A percentile compares a stretch with the other conserved stretches of the same genome.
Evolutionary conservation across 2,329 filamentous ascomycete species (phyloP).

Genomic region (Monosporascus cannonballus): DNA sequence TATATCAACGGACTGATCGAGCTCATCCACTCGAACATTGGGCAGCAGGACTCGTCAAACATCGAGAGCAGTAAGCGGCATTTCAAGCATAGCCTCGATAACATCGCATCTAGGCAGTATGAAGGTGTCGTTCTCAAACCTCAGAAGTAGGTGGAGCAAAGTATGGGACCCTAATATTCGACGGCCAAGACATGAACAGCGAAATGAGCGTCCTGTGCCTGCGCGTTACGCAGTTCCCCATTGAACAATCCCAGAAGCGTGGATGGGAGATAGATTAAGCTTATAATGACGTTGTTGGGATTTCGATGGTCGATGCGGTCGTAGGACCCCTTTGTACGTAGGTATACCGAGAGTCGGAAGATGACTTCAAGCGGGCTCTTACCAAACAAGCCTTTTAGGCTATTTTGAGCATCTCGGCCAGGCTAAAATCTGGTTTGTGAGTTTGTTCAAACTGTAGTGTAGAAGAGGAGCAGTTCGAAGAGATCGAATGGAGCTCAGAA

Average conservation of each 20-base stretch:
- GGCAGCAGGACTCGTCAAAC: constrained; percentile 71
- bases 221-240: background rate
- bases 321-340: background rate
- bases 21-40: constrained; percentile 93
- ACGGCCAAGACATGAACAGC: background rate
- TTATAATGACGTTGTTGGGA: background rate
- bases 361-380: background rate
- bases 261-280: background rate
- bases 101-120: constrained; percentile 86
- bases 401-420: too few relatives aligned
- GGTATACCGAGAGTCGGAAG: background rate
- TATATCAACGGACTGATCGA: constrained; percentile 98
- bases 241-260: background rate
- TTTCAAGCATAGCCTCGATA: constrained; percentile 90
- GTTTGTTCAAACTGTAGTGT: too few relatives aligned
- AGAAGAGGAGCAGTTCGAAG: too few relatives aligned
- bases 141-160: constrained; percentile 28
- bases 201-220: too few relatives aligned
- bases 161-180: background rate
- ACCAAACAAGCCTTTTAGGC: background rate
- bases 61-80: constrained; percentile 89
- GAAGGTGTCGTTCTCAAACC: constrained; percentile 78
- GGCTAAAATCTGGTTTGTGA: too few relatives aligned
- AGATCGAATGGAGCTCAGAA: too few relatives aligned
- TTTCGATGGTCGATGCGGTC: background rate